These are phyloP conservation scores for Ustilago nuda DNA, from an alignment of 1,284 basidiomycete species.

Conservation along the genomic window DNA sequence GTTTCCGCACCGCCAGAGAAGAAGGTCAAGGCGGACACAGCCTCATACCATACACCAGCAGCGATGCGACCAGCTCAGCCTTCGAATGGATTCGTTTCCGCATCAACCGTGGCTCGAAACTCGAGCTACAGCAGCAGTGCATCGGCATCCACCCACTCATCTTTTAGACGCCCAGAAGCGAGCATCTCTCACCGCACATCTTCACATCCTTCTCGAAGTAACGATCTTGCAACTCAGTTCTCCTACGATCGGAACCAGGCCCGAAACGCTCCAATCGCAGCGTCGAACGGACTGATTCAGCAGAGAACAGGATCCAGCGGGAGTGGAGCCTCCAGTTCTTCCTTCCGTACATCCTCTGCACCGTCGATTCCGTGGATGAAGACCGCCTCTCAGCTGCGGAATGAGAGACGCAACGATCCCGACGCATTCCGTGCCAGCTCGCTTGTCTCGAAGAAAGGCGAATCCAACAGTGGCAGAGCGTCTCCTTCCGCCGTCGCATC, in stretches of 20 bases:
- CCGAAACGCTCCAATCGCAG: background rate
- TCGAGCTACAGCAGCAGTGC: constrained; percentile 8
- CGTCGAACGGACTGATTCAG: background rate
- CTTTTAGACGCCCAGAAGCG: background rate
- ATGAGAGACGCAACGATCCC: constrained; percentile 34
- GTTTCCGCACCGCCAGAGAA: constrained; percentile 19
- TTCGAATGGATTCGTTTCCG: constrained; percentile 19
- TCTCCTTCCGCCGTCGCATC: constrained; percentile 12
- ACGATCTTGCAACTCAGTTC: constrained; percentile 28
- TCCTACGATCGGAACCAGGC: constrained; percentile 25
- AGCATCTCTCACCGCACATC: constrained; percentile 6
- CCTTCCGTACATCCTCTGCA: constrained; percentile 27
- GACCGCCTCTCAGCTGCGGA: constrained; percentile 42
- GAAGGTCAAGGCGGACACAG: constrained; percentile 13
- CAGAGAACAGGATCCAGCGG: constrained; percentile 4
- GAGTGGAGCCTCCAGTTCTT: constrained; percentile 8
- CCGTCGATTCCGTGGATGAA: constrained; percentile 38
- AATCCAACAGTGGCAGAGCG: constrained; percentile 7
- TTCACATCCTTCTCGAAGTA: constrained; percentile 20
- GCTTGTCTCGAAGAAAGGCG: constrained; percentile 16
- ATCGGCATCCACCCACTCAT: constrained; percentile 4
- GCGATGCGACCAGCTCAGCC: background rate
- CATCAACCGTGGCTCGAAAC: constrained; percentile 16
- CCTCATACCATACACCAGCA: background rate
- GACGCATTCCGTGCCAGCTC: constrained; percentile 32